Base-by-base conservation (phyloP, 2,329 filamentous ascomycete genomes). In the Cladorrhinum sp. region DNA sequence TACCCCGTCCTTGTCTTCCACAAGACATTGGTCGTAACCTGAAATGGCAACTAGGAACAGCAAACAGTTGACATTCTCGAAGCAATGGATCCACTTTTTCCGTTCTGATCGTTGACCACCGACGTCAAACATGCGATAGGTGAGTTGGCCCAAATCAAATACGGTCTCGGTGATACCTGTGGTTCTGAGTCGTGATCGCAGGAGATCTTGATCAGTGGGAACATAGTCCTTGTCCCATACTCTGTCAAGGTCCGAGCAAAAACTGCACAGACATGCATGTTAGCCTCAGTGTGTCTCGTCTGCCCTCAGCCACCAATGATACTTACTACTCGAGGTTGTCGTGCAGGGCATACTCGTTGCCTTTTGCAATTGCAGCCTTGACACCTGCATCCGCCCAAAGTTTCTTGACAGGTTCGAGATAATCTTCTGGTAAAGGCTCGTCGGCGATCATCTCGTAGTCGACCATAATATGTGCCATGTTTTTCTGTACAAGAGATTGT, bases 41-140 rank as follows among this genome's bases (percentile, higher is more conserved):
- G 92, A 96, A 68, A 98, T 93, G 52, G 93, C 93, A 56, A 96
- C 93, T 67, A 98, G 84, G 77, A 98, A 98, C 45, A 98, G 81
- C 57, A 98, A 81, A 67, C 91, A 93, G 71, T 95, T 92, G 64
- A 96, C 92, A 66, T 95, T 95, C 74, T 96, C 92, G 73, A 96
- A 96, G 72, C 92, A 95, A 74, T 96, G 92, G 65, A 96, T 96
- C 92, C 92, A 96, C 80, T 96, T 96, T 83, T 96, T 96, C 64
- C 92, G 89, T 76, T 96, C 92, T 25, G 92, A 96, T 69, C 92
- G 83, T 74, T 96, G 92, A 60, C 92, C 92, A 73, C 92, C 92
- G 51, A 96, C 92, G 71, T 96, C 92, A 75, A 96, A 96, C 92
- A 98, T 97, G 70, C 92, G 89, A 77, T 97, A 97, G 65, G 92